Conservation (phyloP, 1,284 basidiomycete species). For the Puccinia novopanici region DNA sequence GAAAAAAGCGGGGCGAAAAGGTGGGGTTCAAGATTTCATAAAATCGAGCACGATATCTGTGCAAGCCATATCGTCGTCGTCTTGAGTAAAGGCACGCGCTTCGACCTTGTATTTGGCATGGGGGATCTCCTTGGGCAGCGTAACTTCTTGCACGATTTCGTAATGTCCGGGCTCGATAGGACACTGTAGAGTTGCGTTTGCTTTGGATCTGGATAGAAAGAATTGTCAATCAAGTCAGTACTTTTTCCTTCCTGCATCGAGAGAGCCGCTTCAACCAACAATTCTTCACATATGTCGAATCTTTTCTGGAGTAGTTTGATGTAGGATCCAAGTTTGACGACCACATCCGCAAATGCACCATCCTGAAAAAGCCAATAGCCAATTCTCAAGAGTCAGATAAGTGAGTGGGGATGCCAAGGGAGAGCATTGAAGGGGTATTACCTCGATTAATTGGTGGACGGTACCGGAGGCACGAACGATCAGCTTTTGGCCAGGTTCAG, state of each 20-base stretch:
- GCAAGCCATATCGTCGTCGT: constrained; percentile 78
- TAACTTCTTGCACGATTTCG: constrained; percentile 73
- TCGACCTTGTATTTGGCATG: constrained; percentile 81
- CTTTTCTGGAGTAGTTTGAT: constrained; percentile 77
- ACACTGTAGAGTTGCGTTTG: constrained; percentile 73
- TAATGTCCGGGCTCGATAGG: constrained; percentile 74
- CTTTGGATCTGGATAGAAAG: constrained; percentile 61
- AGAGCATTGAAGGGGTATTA: constrained; percentile 57
- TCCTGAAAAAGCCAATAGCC: constrained; percentile 64
- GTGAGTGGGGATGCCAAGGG: background rate
- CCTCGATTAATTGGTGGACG: constrained; percentile 69
- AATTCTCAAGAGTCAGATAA: background rate
- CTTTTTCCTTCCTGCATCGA: background rate
- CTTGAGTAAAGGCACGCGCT: constrained; percentile 72
- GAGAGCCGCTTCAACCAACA: constrained; percentile 66
- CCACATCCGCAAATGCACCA: constrained; percentile 83
- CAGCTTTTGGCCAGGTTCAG: constrained; percentile 75
- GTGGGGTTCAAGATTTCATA: constrained; percentile 17
- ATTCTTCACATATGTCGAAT: constrained; percentile 88
- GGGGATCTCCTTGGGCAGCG: constrained; percentile 77
- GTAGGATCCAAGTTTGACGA: constrained; percentile 76
- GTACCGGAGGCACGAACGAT: constrained; percentile 74
- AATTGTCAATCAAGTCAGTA: background rate
- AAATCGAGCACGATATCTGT: constrained; percentile 65
- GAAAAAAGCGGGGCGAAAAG: background rate